Conservation (phyloP, 306 rosid genomes). For the Ziziphus jujuba region DNA sequence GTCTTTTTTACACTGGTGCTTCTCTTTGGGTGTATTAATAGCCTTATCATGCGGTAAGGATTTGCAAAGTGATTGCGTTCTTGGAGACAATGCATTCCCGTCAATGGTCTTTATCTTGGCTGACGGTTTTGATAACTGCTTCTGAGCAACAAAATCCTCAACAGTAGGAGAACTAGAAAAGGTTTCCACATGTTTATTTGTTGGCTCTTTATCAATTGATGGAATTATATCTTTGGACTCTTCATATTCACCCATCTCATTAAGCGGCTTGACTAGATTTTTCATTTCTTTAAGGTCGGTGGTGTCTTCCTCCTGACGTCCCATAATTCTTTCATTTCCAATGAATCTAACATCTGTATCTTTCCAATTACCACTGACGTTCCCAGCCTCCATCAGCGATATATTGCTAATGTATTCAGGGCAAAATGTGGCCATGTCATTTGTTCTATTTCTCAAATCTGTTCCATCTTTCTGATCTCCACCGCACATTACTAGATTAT, state of each 20-base stretch:
- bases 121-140: conserved; percentile 18
- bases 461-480: conserved; percentile 16
- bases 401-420: conserved; percentile 6
- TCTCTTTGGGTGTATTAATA: conserved; percentile 16
- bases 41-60: conserved; percentile 11
- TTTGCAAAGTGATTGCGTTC: conserved; percentile 10
- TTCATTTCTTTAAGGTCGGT: conserved; percentile 3
- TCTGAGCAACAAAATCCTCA: conserved; percentile 20
- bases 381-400: conserved; percentile 11
- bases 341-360: not conserved
- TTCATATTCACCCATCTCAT: not conserved
- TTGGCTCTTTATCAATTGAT: conserved; percentile 9
- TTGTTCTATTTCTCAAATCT: conserved; percentile 3
- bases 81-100: conserved; percentile 19
- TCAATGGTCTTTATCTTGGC: conserved; percentile 11
- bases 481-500: conserved; percentile 10
- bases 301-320: conserved; percentile 24
- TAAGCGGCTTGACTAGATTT: not conserved
- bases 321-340: conserved; percentile 18
- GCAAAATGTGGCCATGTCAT: not conserved
- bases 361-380: conserved; percentile 2
- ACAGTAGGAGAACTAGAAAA: not conserved
- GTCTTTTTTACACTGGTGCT: conserved; percentile 14
- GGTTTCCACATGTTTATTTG: conserved; percentile 2
- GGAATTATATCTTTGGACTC: not conserved